Percentiles rank a stretch among this genome's conserved stretches.
phyloP scores from a whole-genome alignment of 495 filamentous ascomycete genomes.

The Usnea hakonensis region DNA sequence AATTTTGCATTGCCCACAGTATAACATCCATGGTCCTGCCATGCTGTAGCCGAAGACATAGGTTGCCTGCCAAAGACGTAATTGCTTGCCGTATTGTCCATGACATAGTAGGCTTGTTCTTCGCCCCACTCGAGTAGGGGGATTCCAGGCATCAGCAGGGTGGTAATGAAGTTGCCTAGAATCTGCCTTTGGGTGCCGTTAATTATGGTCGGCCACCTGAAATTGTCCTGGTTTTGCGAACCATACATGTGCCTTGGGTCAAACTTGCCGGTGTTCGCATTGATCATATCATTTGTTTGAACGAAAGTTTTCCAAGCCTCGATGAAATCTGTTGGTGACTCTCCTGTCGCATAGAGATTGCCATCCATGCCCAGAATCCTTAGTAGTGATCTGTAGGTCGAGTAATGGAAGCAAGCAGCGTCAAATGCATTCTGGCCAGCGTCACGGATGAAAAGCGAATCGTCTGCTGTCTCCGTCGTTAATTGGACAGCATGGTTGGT shows the following conservation, averaged over 20 bases:
- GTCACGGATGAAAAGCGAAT: conserved; percentile 28
- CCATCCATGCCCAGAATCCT: conserved; percentile 46
- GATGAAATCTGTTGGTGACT: conserved; percentile 38
- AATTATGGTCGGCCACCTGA: conserved; percentile 43
- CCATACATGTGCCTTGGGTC: conserved; percentile 47
- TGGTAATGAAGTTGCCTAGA: conserved; percentile 40
- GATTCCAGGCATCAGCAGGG: conserved; percentile 42
- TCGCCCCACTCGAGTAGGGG: conserved; percentile 46
- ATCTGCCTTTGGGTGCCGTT: conserved; percentile 42
- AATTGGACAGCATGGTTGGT: conserved; percentile 24
- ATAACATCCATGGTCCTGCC: conserved; percentile 48
- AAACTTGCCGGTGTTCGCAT: conserved; percentile 43
- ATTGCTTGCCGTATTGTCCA: conserved; percentile 43
- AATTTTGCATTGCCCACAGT: conserved; percentile 39
- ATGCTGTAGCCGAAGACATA: conserved; percentile 43
- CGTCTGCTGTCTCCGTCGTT: conserved; percentile 24
- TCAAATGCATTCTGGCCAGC: conserved; percentile 35
- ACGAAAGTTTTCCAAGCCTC: conserved; percentile 40
- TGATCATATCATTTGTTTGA: conserved; percentile 39
- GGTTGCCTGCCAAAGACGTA: conserved; percentile 44
- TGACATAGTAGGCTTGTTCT: conserved; percentile 45
- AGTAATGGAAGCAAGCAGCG: conserved; percentile 43
- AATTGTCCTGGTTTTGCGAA: conserved; percentile 45
- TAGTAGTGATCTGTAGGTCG: conserved; percentile 41
- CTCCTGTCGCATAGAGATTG: conserved; percentile 34